phyloP scores from a whole-genome alignment of 164 flowering plant genomes.

The Pachysandra terminalis region DNA sequence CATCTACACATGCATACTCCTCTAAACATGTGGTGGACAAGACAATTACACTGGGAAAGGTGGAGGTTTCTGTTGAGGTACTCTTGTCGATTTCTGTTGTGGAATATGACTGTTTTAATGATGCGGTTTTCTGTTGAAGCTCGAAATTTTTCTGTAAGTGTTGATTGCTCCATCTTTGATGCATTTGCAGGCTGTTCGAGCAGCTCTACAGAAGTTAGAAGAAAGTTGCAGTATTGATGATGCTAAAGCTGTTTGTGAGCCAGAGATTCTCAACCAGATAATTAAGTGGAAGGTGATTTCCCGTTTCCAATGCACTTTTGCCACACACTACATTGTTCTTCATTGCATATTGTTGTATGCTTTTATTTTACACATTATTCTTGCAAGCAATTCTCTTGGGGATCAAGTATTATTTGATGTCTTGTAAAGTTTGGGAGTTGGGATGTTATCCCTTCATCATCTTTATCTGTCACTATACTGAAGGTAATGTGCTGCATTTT shows the following conservation, averaged over 20 bases:
- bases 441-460: too few relatives aligned
- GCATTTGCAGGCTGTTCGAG: constrained; percentile 54
- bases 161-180: background rate
- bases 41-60: constrained; percentile 61
- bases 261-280: constrained; percentile 51
- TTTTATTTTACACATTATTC: too few relatives aligned
- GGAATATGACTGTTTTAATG: background rate
- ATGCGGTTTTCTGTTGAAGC: background rate
- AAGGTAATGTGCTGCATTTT: too few relatives aligned
- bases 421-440: too few relatives aligned
- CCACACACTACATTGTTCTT: background rate
- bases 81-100: background rate
- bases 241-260: constrained; percentile 77
- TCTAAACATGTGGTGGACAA: constrained; percentile 42
- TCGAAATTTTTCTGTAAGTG: background rate
- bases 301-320: background rate
- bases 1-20: constrained; percentile 43
- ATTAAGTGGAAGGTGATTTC: constrained; percentile 67
- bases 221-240: constrained; percentile 58
- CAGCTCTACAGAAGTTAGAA: constrained; percentile 62
- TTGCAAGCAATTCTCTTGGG: too few relatives aligned
- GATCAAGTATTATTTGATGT: too few relatives aligned
- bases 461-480: too few relatives aligned
- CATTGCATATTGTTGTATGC: too few relatives aligned
- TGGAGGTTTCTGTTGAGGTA: constrained; percentile 79